Percentiles rank a stretch among this genome's conserved stretches.
These are phyloP conservation scores for Boletus sp. DNA, from an alignment of 1,284 basidiomycete genomes.

Conservation along the genomic window DNA sequence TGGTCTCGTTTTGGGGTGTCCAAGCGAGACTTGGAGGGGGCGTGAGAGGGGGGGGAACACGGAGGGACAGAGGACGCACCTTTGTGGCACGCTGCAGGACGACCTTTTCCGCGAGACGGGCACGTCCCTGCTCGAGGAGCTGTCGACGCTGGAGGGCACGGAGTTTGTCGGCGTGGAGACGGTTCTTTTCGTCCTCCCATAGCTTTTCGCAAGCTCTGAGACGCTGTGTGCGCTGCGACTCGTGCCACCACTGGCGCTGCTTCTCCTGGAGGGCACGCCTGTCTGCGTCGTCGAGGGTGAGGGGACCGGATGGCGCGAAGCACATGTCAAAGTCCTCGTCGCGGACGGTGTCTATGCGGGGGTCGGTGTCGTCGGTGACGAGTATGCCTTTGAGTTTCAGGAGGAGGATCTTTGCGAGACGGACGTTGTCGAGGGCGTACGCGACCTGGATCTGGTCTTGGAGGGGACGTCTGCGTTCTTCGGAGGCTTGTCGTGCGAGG, in stretches of 20 bases:
- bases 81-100: conserved; percentile 18
- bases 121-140: conserved; percentile 37
- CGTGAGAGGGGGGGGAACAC: conserved; percentile 14
- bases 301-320: conserved; percentile 58
- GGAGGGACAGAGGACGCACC: conserved; percentile 20
- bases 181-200: conserved; percentile 55
- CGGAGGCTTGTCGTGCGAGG: conserved; percentile 52
- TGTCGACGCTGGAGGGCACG: conserved; percentile 44
- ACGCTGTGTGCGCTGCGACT: conserved; percentile 46
- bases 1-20: conserved; percentile 25
- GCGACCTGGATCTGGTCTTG: conserved; percentile 68
- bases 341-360: conserved; percentile 60
- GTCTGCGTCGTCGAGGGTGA: conserved; percentile 52
- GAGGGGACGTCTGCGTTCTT: conserved; percentile 51
- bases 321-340: conserved; percentile 68
- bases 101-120: conserved; percentile 37
- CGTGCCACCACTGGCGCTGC: conserved; percentile 40
- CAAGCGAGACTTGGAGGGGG: conserved; percentile 20
- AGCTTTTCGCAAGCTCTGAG: conserved; percentile 51
- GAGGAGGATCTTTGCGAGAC: conserved; percentile 63
- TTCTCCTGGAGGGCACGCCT: conserved; percentile 44
- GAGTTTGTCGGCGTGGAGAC: conserved; percentile 47
- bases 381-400: conserved; percentile 63
- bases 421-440: conserved; percentile 66
- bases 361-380: conserved; percentile 59